Conservation (phyloP, 2,329 filamentous ascomycete genomes). For the Xylariaceae sp. region DNA sequence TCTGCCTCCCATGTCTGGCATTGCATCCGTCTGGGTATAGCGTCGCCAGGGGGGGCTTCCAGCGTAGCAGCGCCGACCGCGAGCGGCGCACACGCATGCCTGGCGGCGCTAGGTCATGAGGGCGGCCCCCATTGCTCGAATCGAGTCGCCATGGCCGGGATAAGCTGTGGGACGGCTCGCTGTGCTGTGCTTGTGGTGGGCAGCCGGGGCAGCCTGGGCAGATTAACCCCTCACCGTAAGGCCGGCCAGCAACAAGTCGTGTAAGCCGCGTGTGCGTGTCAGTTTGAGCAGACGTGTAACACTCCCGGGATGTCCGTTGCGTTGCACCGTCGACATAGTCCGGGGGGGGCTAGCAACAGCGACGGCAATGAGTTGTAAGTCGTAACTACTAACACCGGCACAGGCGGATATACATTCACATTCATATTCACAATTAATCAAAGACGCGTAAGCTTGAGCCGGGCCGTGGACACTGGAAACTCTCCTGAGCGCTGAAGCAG, state of each 20-base stretch:
- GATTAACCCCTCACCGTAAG: constrained; percentile 20
- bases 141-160: constrained; percentile 12
- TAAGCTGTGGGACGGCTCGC: constrained; percentile 15
- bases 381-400: too few relatives aligned
- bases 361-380: too few relatives aligned
- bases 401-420: constrained; percentile 1
- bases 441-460: constrained; percentile 21
- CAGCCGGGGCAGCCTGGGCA: too few relatives aligned
- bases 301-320: background rate
- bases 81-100: background rate
- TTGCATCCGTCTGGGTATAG: background rate
- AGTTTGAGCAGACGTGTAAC: background rate
- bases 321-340: background rate
- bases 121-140: background rate
- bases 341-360: too few relatives aligned
- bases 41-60: background rate
- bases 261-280: background rate
- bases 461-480: constrained; percentile 24
- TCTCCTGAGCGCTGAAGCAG: too few relatives aligned
- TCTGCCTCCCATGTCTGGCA: background rate
- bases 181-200: too few relatives aligned
- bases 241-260: constrained; percentile 10
- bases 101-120: background rate
- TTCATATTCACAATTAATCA: background rate
- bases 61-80: background rate